Conservation (phyloP, 1,284 basidiomycete genomes). For the Ustilago cynodontis region DNA sequence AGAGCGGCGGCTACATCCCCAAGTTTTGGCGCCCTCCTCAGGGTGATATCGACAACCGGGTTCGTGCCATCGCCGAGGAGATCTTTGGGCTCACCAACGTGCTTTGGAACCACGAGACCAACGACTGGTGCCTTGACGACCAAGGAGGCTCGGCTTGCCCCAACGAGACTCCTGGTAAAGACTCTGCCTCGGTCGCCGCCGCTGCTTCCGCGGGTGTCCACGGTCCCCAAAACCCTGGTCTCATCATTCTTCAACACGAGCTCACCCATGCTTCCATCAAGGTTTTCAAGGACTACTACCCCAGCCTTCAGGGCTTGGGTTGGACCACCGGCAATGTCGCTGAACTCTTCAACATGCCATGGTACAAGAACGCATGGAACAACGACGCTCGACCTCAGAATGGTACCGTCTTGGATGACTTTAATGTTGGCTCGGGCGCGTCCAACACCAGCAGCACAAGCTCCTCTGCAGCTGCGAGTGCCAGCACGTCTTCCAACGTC, state of each 20-base stretch:
- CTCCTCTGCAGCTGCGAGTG: not conserved
- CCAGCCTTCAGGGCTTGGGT: constrained; percentile 76
- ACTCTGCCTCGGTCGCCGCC: constrained; percentile 36
- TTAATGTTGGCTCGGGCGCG: constrained; percentile 11
- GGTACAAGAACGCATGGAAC: constrained; percentile 58
- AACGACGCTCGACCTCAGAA: constrained; percentile 23
- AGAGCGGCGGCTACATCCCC: constrained; percentile 66
- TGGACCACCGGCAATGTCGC: constrained; percentile 73
- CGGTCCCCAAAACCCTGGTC: constrained; percentile 74
- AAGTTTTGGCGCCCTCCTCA: constrained; percentile 71
- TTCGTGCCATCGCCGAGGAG: constrained; percentile 62
- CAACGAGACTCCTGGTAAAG: constrained; percentile 40
- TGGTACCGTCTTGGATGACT: constrained; percentile 34
- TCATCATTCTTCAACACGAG: constrained; percentile 87
- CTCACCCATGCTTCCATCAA: constrained; percentile 76
- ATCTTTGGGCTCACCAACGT: constrained; percentile 68
- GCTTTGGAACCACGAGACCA: constrained; percentile 65
- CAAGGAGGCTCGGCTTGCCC: constrained; percentile 47
- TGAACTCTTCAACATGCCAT: constrained; percentile 44
- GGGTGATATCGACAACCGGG: constrained; percentile 69
- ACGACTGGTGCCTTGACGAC: constrained; percentile 67
- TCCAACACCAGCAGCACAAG: constrained; percentile 3
- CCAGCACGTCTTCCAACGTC: not conserved
- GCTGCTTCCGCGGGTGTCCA: constrained; percentile 36
- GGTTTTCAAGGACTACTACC: constrained; percentile 79